Conservation (phyloP, 768 basidiomycete species). For the Lyophyllum decastes region DNA sequence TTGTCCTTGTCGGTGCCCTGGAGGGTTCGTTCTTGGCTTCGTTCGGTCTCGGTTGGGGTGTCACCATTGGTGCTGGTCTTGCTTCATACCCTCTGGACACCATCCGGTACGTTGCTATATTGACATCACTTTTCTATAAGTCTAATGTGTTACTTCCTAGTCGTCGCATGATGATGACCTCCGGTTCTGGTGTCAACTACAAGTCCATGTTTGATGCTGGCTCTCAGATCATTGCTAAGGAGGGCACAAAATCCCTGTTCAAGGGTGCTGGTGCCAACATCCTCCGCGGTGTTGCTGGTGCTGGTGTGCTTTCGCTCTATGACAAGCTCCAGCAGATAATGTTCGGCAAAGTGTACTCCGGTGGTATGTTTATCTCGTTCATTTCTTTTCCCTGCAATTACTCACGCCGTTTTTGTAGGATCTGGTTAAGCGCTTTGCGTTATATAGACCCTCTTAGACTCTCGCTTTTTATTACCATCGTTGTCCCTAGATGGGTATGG, state of each 20-base stretch:
- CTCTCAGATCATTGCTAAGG: constrained; percentile 89
- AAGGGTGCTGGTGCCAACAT: constrained; percentile 97
- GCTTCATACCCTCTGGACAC: constrained; percentile 95
- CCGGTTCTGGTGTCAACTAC: constrained; percentile 94
- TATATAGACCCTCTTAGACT: constrained; percentile 33
- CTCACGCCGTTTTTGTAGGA: constrained; percentile 28
- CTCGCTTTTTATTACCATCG: constrained; percentile 28
- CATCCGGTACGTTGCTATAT: constrained; percentile 61
- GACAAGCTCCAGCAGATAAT: constrained; percentile 96
- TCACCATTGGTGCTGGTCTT: constrained; percentile 99
- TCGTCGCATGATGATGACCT: constrained; percentile 99
- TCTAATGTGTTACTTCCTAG: constrained; percentile 47
- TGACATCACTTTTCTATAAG: not conserved
- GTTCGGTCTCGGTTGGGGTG: constrained; percentile 97
- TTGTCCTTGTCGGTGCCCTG: constrained; percentile 93
- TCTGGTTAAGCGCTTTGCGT: constrained; percentile 44
- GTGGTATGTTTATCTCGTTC: no score
- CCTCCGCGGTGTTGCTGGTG: constrained; percentile 99
- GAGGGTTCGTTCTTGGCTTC: constrained; percentile 97
- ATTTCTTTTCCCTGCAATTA: constrained; percentile 16
- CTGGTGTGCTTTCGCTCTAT: constrained; percentile 98
- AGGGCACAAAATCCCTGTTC: constrained; percentile 95
- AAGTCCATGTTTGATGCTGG: constrained; percentile 99
- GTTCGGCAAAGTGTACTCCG: constrained; percentile 99
- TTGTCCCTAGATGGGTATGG: constrained; percentile 36